A percentile compares a stretch with the other conserved stretches of the same genome.
These are phyloP conservation scores for Fusarium domesticum DNA, from an alignment of 2,329 filamentous ascomycete genomes.

Conservation along the genomic window DNA sequence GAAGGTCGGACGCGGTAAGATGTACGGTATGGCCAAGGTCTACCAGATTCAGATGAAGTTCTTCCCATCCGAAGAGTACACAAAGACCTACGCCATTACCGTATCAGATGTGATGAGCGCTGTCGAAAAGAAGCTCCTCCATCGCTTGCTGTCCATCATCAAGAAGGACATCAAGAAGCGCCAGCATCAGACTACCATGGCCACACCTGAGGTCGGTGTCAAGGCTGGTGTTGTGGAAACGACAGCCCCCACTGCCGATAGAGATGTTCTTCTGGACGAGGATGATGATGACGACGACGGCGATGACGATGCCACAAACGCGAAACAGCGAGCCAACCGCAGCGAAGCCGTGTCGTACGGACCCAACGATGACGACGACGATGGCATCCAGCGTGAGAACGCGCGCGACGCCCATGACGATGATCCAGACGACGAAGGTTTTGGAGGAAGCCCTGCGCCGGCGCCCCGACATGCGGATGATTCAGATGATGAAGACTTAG, in stretches of 20 bases:
- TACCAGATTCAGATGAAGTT: slow-evolving; percentile 81
- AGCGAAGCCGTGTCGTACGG: slow-evolving; percentile 84
- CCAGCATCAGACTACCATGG: slow-evolving; percentile 59
- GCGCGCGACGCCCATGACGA: slow-evolving; percentile 58
- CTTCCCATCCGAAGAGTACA: slow-evolving; percentile 82
- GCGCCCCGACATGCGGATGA: slow-evolving; percentile 38
- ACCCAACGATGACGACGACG: slow-evolving; percentile 88
- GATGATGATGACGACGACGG: slow-evolving; percentile 64
- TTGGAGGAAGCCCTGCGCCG: slow-evolving; percentile 48
- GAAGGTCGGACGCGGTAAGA: slow-evolving; percentile 67
- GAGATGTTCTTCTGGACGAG: slow-evolving; percentile 35
- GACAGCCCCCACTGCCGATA: slow-evolving; percentile 37
- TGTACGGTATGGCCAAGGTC: slow-evolving; percentile 71
- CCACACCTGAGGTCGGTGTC: slow-evolving; percentile 70
- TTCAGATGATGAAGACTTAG: slow-evolving; percentile 37
- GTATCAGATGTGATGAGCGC: slow-evolving; percentile 73
- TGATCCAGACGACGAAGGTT: slow-evolving; percentile 52
- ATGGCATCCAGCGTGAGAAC: slow-evolving; percentile 65
- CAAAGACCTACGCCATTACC: slow-evolving; percentile 77
- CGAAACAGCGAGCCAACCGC: slow-evolving; percentile 73
- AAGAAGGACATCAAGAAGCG: slow-evolving; percentile 83
- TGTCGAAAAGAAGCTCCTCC: slow-evolving; percentile 77
- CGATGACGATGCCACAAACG: slow-evolving; percentile 73
- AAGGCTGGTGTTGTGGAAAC: slow-evolving; percentile 53
- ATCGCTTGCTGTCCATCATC: slow-evolving; percentile 66